Base-by-base conservation (phyloP, 305 asterid species). In the Plantago coronopus region DNA sequence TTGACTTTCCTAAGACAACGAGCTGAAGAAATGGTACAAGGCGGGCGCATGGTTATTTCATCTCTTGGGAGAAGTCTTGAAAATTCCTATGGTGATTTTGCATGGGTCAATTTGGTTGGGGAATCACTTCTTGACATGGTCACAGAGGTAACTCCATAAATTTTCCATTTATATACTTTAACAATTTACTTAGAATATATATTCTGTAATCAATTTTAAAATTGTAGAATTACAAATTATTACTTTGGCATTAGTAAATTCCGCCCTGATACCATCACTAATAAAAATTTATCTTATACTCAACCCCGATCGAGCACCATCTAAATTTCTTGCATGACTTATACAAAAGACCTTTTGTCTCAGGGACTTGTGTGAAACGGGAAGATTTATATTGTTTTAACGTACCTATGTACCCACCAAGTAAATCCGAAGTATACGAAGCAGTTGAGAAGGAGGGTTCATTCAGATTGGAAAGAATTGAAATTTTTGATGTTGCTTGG, bases 41-140 rank as follows among this genome's bases (percentile, higher is more conserved):
- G 74, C 11, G 81, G 79, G 15, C 62, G 70, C 47, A 76, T 73
- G 74, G 72, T 70, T 3, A 50, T 69, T 51, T 58, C 64, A 16
- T 66, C 43, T 13, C 19, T 69, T 10, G 76, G 76, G 17, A 62
- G 81, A 54, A 72, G 71, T 8, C 37, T 48, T 25, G 69, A 57
- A 46, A 74, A 76, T 61, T 76, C 79, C 15, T 65, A 59, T 46
- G 20, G n/a, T 31, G 10, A 22, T n/a, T n/a, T n/a, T 22, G 74
- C 58, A 21, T 12, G 25, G 17, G 17, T 23, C 61, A 64, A 63
- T 2, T 42, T 76, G 61, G 73, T 76, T 4, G 54, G 68, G 12
- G 22, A 55, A n/a, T 12, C 76, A 48, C 73, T 76, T n/a, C 18
- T 45, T 20, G 73, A 76, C 17, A 68, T 76, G 74, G 66, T 54